These are phyloP conservation scores for Plenodomus tracheiphilus DNA, from an alignment of 2,329 filamentous ascomycete genomes.

Conservation along the genomic window DNA sequence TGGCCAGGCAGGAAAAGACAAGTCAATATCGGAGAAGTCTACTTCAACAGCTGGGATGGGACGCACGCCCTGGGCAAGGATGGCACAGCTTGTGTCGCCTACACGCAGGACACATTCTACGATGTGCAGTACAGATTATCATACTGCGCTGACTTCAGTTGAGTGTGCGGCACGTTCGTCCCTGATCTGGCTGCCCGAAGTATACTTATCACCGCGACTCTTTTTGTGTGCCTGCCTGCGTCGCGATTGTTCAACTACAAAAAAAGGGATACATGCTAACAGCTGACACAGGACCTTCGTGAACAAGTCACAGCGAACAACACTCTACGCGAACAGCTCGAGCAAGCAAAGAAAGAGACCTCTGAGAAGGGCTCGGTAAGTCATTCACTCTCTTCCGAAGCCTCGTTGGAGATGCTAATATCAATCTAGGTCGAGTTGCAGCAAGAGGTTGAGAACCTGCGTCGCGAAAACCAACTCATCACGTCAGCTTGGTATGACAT, in stretches of 20 bases:
- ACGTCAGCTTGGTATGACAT: constrained; percentile 87
- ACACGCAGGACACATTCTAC: constrained; percentile 20
- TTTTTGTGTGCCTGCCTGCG: not conserved
- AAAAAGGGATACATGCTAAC: too few species aligned
- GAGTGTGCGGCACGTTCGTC: constrained; percentile 39
- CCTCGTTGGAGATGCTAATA: constrained; percentile 1
- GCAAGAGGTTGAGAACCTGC: constrained; percentile 66
- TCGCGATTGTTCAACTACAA: too few species aligned
- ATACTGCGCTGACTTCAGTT: constrained; percentile 11
- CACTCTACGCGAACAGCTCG: constrained; percentile 35
- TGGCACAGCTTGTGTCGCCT: constrained; percentile 27
- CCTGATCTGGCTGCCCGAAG: constrained; percentile 29
- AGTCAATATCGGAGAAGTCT: constrained; percentile 24
- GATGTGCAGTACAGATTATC: constrained; percentile 20
- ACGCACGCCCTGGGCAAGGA: constrained; percentile 28
- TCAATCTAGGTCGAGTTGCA: constrained; percentile 34
- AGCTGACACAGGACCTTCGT: constrained; percentile 34
- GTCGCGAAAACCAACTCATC: constrained; percentile 78
- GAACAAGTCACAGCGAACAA: constrained; percentile 29
- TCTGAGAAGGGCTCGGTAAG: constrained; percentile 44
- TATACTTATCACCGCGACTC: constrained; percentile 24
- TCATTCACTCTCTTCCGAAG: not conserved
- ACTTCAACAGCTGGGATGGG: constrained; percentile 25
- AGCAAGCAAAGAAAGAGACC: constrained; percentile 38
- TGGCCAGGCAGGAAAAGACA: constrained; percentile 13